Base-by-base conservation (phyloP, 106 monocot genomes). In the Ottelia alismoides region DNA sequence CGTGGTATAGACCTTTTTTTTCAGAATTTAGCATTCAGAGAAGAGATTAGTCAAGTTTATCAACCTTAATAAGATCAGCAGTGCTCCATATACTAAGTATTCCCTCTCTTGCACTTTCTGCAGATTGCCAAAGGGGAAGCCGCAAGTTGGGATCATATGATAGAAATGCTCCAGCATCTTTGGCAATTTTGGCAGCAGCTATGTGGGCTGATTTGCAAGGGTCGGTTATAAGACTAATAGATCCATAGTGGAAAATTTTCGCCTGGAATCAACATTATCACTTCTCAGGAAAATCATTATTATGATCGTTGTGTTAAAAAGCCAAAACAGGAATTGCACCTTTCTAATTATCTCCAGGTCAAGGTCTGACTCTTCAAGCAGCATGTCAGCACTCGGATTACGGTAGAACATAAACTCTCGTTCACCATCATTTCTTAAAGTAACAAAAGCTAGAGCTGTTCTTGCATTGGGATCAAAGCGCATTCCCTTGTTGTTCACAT, bases 351-450 rank as follows among this genome's bases (percentile, higher is more conserved):
- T 70, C 30, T 96, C 78, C 27, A 96, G 64, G 65, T 96, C 84
- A 54, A 96, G 81, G 59, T 96, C 94, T 50, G 63, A 64, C 76
- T 76, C 81, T 79, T 96, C 63, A 64, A 96, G 84, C 53, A 96
- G 74, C 94, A 96, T 96, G 70, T 96, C 94, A 51, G 94, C 94
- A 70, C 94, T 88, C 52, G 94, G 94, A 72, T 96, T 96, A 31
- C 94, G 80, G 66, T 85, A 96, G 63, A 96, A 96, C 94, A 96
- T 96, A 63, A 96, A 96, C 53, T 96, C 88, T 27, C 94, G 72
- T 30, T 96, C 94, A 47, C 94, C 94, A 55, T 96, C 88, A 48
- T 54, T 79, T 70, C 71, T 73, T 45, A 96, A 52, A 30, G 94
- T 96, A 47, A 96, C 94, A 79, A 96, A 96, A 57, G 94, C 94